These are phyloP conservation scores for Medicago ruthenica DNA, from an alignment of 306 rosid genomes.

Conservation along the genomic window DNA sequence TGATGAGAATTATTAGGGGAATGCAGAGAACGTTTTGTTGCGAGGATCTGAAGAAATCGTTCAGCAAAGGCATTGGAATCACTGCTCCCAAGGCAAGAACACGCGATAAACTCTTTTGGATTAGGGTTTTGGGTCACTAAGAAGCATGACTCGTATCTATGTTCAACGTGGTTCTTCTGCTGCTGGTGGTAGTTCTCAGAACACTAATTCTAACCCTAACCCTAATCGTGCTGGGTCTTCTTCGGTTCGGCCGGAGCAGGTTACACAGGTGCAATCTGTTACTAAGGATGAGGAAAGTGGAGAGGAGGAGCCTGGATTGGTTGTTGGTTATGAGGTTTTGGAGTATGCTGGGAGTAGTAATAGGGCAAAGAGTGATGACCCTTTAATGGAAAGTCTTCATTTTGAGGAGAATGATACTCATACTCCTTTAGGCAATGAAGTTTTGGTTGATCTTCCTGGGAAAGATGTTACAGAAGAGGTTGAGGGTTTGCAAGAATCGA, in stretches of 20 bases:
- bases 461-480: conserved; percentile 52
- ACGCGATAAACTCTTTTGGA: conserved; percentile 67
- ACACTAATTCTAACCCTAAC: conserved; percentile 28
- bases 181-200: conserved; percentile 61
- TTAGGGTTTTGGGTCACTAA: conserved; percentile 30
- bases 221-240: conserved; percentile 57
- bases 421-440: conserved; percentile 39
- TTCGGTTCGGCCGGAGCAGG: conserved; percentile 58
- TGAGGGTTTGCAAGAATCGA: conserved; percentile 21
- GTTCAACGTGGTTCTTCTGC: conserved; percentile 76
- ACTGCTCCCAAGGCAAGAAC: conserved; percentile 90
- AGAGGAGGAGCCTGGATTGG: conserved; percentile 55
- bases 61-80: conserved; percentile 87
- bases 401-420: conserved; percentile 53
- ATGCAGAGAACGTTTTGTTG: conserved; percentile 91
- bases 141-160: conserved; percentile 75
- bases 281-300: conserved; percentile 68
- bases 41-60: conserved; percentile 71
- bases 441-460: conserved; percentile 47
- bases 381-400: conserved; percentile 46
- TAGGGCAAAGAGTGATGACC: conserved; percentile 61
- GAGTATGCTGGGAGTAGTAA: conserved; percentile 53
- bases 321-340: conserved; percentile 56
- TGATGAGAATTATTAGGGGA: conserved; percentile 99
- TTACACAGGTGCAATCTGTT: conserved; percentile 42